Conservation (phyloP, 1,284 basidiomycete species). For the Hymenochaete sp. region DNA sequence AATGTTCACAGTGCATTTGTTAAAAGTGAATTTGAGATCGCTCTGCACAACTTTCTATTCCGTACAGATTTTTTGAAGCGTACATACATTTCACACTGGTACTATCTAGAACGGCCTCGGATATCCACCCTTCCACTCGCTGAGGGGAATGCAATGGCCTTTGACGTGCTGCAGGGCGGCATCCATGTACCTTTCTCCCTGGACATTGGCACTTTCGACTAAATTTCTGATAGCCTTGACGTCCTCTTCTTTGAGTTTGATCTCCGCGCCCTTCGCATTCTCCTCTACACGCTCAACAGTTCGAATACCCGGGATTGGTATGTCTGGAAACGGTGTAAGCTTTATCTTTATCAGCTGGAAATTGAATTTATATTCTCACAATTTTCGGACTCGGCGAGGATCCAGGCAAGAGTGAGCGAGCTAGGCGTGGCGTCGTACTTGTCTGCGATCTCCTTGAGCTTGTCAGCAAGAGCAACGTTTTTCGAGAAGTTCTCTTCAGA, state of each 20-base stretch:
- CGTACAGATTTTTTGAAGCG: no score
- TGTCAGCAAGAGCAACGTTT: conserved; percentile 31
- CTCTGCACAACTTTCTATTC: no score
- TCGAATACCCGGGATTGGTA: conserved; percentile 16
- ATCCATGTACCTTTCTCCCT: conserved; percentile 7
- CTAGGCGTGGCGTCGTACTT: conserved; percentile 27
- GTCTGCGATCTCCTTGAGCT: conserved; percentile 24
- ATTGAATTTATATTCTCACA: conserved; percentile 12
- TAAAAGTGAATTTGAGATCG: no score
- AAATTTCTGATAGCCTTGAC: conserved; percentile 11
- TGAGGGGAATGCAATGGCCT: conserved; percentile 15
- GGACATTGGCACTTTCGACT: conserved; percentile 13
- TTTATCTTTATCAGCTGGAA: background rate
- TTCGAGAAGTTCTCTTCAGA: conserved; percentile 32
- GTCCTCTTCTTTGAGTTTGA: conserved; percentile 11
- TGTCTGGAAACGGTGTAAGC: conserved; percentile 8
- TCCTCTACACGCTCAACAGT: conserved; percentile 14
- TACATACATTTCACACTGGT: no score
- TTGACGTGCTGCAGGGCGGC: background rate
- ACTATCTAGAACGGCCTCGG: no score
- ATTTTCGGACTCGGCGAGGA: conserved; percentile 25
- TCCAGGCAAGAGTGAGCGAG: conserved; percentile 35
- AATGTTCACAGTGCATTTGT: no score
- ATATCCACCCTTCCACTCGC: conserved; percentile 14
- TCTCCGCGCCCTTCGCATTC: conserved; percentile 14